Conservation (phyloP, 805 yeast species). For the Wickerhamomyces canadensis region DNA sequence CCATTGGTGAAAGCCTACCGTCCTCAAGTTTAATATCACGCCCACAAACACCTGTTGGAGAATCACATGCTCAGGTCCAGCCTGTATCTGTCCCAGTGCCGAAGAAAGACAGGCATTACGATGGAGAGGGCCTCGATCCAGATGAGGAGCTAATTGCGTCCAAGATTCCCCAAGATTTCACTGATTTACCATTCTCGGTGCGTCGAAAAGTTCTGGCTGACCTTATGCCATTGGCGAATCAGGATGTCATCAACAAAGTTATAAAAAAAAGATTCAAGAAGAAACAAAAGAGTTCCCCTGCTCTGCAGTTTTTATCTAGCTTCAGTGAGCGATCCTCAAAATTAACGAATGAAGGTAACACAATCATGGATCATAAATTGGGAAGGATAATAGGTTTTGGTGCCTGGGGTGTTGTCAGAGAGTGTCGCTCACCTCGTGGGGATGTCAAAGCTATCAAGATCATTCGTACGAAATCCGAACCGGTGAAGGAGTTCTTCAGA, state of each 20-base stretch:
- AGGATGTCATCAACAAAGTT: conserved; percentile 24
- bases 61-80: conserved; percentile 28
- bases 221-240: conserved; percentile 29
- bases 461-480: conserved; percentile 46
- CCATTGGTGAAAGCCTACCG: conserved; percentile 9
- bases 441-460: conserved; percentile 55
- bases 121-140: conserved; percentile 10
- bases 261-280: conserved; percentile 23
- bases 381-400: conserved; percentile 83
- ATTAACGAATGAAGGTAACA: conserved; percentile 60
- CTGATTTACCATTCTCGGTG: conserved; percentile 55
- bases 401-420: conserved; percentile 84
- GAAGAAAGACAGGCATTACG: conserved; percentile 6
- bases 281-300: conserved; percentile 19
- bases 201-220: conserved; percentile 39
- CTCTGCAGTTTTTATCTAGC: conserved; percentile 24
- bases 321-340: conserved; percentile 16
- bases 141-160: conserved; percentile 27
- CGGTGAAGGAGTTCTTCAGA: conserved; percentile 52
- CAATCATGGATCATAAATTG: conserved; percentile 53
- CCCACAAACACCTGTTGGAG: conserved; percentile 21
- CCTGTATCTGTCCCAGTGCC: conserved; percentile 32
- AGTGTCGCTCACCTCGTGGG: conserved; percentile 38
- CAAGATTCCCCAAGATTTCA: conserved; percentile 45
- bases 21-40: conserved; percentile 12